phyloP scores from a whole-genome alignment of 352 stramenopile genomes.

The Pythium monospermum region DNA sequence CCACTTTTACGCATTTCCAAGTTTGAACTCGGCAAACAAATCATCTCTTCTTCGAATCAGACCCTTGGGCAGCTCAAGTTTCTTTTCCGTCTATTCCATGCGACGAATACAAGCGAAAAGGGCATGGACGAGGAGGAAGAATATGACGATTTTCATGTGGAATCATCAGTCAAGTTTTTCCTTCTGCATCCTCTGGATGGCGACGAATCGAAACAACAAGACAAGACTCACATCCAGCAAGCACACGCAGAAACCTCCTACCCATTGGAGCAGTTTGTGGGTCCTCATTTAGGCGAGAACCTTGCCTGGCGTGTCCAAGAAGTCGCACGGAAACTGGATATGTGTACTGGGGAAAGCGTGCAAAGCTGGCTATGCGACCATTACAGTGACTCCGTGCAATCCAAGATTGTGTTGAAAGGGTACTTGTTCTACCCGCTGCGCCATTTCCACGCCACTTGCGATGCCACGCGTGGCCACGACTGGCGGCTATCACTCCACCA shows the following conservation, averaged over 20 bases:
- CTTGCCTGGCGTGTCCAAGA: constrained; percentile 66
- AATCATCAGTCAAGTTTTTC: constrained; percentile 82
- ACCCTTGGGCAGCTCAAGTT: constrained; percentile 78
- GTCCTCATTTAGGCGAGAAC: constrained; percentile 67
- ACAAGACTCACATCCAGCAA: not conserved
- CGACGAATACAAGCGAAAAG: not conserved
- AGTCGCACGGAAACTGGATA: constrained; percentile 60
- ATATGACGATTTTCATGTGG: constrained; percentile 50
- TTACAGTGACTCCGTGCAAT: constrained; percentile 51
- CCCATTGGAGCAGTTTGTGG: constrained; percentile 64
- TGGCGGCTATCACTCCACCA: constrained; percentile 45
- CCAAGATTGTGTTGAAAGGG: constrained; percentile 50
- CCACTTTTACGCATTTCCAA: constrained; percentile 34
- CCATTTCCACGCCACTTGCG: constrained; percentile 37
- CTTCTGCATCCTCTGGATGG: constrained; percentile 43
- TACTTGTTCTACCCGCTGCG: constrained; percentile 66
- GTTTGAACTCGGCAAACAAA: constrained; percentile 53
- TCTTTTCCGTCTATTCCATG: constrained; percentile 36
- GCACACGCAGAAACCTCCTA: constrained; percentile 5
- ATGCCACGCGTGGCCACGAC: constrained; percentile 37
- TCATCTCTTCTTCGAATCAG: constrained; percentile 52
- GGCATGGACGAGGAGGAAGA: not conserved
- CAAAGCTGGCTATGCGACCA: constrained; percentile 39
- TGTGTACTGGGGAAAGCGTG: constrained; percentile 48
- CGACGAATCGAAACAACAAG: not conserved